These are phyloP conservation scores for Sicyos edulis DNA, from an alignment of 306 rosid species.

Conservation along the genomic window DNA sequence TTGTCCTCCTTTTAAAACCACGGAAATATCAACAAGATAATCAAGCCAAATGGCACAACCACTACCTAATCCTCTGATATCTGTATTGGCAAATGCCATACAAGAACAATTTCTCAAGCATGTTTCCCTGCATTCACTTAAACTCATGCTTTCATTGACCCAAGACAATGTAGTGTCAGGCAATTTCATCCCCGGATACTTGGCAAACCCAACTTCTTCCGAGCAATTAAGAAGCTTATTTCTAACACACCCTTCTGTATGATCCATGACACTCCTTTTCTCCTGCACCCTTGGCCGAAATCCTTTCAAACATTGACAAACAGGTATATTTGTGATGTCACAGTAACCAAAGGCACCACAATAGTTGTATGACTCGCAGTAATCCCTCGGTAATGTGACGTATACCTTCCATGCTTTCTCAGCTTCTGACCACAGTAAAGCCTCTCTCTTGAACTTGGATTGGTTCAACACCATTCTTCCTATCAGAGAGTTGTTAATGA, in stretches of 20 bases:
- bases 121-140: slow-evolving; percentile 36
- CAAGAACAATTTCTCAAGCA: slow-evolving; percentile 56
- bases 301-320: slow-evolving; percentile 41
- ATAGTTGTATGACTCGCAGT: slow-evolving; percentile 35
- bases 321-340: slow-evolving; percentile 27
- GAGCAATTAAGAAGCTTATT: slow-evolving; percentile 28
- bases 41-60: slow-evolving; percentile 46
- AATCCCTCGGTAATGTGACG: slow-evolving; percentile 22
- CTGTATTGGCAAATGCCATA: slow-evolving; percentile 39
- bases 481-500: slow-evolving; percentile 25
- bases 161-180: slow-evolving; percentile 14
- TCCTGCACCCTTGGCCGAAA: slow-evolving; percentile 37
- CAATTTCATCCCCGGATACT: slow-evolving; percentile 23
- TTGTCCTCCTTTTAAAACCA: slow-evolving; percentile 17
- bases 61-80: slow-evolving; percentile 43
- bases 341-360: slow-evolving; percentile 51
- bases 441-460: slow-evolving; percentile 27
- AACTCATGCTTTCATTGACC: slow-evolving; percentile 31
- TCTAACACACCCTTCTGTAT: slow-evolving; percentile 43
- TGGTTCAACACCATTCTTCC: slow-evolving; percentile 42
- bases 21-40: slow-evolving; percentile 19
- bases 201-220: slow-evolving; percentile 34
- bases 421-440: slow-evolving; percentile 31
- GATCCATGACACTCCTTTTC: slow-evolving; percentile 40
- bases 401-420: slow-evolving; percentile 38